Evolutionary conservation across 2,329 filamentous ascomycete species (phyloP).

Genomic region (Diaporthe velutina): DNA sequence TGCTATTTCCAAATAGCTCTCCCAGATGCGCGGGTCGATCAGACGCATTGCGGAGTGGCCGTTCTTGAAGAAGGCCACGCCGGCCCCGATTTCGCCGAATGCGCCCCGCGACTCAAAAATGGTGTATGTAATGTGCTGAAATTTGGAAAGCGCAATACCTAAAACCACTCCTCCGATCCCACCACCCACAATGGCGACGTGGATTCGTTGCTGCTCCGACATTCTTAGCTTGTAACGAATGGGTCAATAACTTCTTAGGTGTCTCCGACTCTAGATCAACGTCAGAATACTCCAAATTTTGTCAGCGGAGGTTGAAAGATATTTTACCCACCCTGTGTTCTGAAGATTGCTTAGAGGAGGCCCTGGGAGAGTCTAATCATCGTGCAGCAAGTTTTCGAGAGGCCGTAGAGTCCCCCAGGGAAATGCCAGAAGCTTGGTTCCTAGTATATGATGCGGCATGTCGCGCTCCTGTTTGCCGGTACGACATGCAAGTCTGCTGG

Average conservation of each 20-base stretch:
- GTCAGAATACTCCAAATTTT: not conserved
- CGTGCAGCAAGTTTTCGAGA: not conserved
- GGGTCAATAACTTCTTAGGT: not conserved
- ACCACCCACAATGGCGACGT: slow-evolving; percentile 24
- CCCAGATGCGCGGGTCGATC: slow-evolving; percentile 28
- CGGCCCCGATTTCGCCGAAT: slow-evolving; percentile 27
- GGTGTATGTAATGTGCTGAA: slow-evolving; percentile 16
- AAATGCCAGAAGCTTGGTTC: not conserved
- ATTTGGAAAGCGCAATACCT: slow-evolving; percentile 20
- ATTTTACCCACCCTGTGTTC: not conserved
- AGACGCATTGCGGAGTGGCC: slow-evolving; percentile 14
- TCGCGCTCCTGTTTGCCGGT: not conserved
- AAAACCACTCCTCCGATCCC: slow-evolving; percentile 22
- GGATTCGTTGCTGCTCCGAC: slow-evolving; percentile 3
- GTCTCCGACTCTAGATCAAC: not conserved
- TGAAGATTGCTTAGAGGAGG: not conserved
- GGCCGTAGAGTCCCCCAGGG: not conserved
- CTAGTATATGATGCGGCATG: not conserved
- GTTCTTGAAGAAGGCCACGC: slow-evolving; percentile 22
- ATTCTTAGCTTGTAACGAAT: not conserved
- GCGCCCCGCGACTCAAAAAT: slow-evolving; percentile 19
- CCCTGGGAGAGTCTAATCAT: not conserved
- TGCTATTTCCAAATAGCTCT: slow-evolving; percentile 2
- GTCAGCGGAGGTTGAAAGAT: not conserved
- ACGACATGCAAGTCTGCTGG: not conserved